Conservation (phyloP, 2,329 filamentous ascomycete species). For the Neobulgaria alba region DNA sequence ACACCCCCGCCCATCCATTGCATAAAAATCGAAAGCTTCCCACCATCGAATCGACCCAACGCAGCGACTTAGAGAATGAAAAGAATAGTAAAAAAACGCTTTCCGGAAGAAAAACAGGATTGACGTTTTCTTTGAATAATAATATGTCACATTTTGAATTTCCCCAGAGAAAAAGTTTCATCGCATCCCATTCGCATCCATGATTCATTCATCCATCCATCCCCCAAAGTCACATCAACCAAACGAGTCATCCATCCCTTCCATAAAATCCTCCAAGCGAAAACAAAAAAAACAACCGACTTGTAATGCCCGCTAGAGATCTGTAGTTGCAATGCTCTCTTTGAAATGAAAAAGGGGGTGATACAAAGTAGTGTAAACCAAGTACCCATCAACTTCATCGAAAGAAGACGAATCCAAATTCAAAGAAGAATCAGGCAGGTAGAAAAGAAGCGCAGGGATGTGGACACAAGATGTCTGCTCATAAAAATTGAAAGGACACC, state of each 20-base stretch:
- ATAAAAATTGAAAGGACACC: conserved; percentile 20
- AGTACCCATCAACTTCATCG: background rate
- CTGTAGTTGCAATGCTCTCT: background rate
- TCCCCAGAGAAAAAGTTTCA: too few relatives aligned
- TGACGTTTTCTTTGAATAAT: too few relatives aligned
- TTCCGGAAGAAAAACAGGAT: too few relatives aligned
- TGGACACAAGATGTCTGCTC: conserved; percentile 24
- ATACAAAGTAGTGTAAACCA: conserved; percentile 1
- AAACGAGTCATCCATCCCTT: background rate
- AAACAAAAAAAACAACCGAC: background rate
- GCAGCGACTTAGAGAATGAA: too few relatives aligned
- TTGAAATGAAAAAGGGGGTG: background rate
- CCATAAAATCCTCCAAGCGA: background rate
- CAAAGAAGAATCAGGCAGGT: conserved; percentile 4
- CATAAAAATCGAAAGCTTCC: too few relatives aligned
- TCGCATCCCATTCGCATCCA: too few relatives aligned
- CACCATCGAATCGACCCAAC: too few relatives aligned
- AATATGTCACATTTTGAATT: too few relatives aligned
- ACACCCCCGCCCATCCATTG: too few relatives aligned
- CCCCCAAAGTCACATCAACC: too few relatives aligned
- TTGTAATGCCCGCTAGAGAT: background rate
- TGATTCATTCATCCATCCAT: too few relatives aligned
- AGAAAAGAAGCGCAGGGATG: conserved; percentile 18
- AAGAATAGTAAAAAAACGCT: too few relatives aligned
- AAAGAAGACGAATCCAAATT: background rate